A percentile compares a stretch with the other conserved stretches of the same genome.
These are phyloP conservation scores for Diaporthe ilicicola DNA, from an alignment of 2,329 filamentous ascomycete genomes.

Conservation along the genomic window DNA sequence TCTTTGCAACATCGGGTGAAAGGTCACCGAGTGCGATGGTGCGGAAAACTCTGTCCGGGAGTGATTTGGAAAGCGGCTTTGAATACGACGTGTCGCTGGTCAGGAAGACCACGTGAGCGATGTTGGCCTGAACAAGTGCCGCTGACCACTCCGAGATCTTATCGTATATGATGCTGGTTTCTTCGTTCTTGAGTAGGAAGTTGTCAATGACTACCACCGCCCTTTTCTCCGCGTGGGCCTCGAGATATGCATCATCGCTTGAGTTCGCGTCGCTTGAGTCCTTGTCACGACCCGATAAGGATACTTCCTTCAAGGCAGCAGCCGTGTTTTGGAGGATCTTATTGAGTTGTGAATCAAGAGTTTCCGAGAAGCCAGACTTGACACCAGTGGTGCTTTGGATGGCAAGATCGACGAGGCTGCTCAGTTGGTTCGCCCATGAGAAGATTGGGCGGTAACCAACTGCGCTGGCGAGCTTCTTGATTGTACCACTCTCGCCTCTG, in stretches of 20 bases:
- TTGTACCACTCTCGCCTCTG: conserved; percentile 85
- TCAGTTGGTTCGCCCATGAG: conserved; percentile 95
- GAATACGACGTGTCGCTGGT: conserved; percentile 89
- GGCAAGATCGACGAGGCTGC: conserved; percentile 89
- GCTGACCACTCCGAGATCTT: conserved; percentile 92
- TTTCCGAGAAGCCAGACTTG: conserved; percentile 94
- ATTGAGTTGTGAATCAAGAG: conserved; percentile 84
- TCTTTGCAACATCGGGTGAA: conserved; percentile 84
- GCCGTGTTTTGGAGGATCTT: conserved; percentile 91
- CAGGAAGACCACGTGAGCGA: conserved; percentile 94
- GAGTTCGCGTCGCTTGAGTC: conserved; percentile 77
- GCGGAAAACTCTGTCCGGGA: conserved; percentile 91
- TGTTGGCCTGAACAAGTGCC: conserved; percentile 81
- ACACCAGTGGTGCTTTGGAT: conserved; percentile 93
- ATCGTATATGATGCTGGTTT: conserved; percentile 74
- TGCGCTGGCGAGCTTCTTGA: conserved; percentile 79
- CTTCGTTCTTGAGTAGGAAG: conserved; percentile 82
- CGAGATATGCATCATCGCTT: conserved; percentile 85
- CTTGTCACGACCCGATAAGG: conserved; percentile 74
- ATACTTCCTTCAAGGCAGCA: conserved; percentile 79
- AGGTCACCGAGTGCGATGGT: conserved; percentile 88
- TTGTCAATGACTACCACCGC: conserved; percentile 92
- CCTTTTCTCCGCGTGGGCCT: conserved; percentile 84
- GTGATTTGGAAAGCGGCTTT: conserved; percentile 84
- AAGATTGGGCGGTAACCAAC: conserved; percentile 95